Percentiles rank a stretch among this genome's conserved stretches.
Conservation (phyloP, 495 filamentous ascomycete genomes). For the Patellaria atrata region DNA sequence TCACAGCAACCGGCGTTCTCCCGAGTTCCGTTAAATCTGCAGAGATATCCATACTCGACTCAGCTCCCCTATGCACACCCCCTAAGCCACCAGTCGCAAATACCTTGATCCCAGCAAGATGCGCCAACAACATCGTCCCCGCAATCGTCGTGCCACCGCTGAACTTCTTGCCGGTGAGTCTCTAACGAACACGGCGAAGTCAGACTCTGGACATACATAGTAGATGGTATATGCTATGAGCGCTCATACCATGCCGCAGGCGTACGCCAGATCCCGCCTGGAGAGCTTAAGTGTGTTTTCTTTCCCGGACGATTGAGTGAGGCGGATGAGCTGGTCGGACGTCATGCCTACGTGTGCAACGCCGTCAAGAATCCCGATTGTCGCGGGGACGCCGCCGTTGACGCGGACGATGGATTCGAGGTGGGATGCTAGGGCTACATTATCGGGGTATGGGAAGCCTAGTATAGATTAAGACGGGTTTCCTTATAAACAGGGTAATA, state of each 20-base stretch:
- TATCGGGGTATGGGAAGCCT: conserved; percentile 79
- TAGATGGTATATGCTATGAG: neutral
- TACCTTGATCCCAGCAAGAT: conserved; percentile 76
- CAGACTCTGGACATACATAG: neutral
- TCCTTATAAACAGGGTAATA: neutral
- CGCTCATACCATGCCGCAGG: conserved; percentile 54
- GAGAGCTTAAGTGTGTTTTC: conserved; percentile 65
- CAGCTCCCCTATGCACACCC: conserved; percentile 84
- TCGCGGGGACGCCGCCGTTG: conserved; percentile 82
- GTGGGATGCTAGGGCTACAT: conserved; percentile 49
- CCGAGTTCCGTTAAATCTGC: conserved; percentile 92
- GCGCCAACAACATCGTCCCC: conserved; percentile 80
- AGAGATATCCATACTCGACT: conserved; percentile 80
- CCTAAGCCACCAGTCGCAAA: conserved; percentile 81
- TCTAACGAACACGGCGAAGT: conserved; percentile 29
- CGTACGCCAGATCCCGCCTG: conserved; percentile 67
- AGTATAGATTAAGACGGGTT: conserved; percentile 24
- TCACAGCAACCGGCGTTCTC: conserved; percentile 76
- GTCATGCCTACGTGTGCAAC: conserved; percentile 65
- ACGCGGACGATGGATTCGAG: conserved; percentile 64
- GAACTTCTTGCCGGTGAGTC: conserved; percentile 45
- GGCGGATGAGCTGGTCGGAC: conserved; percentile 50
- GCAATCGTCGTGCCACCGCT: conserved; percentile 89
- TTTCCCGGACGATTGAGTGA: conserved; percentile 50
- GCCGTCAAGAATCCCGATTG: conserved; percentile 72